Base-by-base conservation (phyloP, 345 rosid species). In the Luvunga scandens region DNA sequence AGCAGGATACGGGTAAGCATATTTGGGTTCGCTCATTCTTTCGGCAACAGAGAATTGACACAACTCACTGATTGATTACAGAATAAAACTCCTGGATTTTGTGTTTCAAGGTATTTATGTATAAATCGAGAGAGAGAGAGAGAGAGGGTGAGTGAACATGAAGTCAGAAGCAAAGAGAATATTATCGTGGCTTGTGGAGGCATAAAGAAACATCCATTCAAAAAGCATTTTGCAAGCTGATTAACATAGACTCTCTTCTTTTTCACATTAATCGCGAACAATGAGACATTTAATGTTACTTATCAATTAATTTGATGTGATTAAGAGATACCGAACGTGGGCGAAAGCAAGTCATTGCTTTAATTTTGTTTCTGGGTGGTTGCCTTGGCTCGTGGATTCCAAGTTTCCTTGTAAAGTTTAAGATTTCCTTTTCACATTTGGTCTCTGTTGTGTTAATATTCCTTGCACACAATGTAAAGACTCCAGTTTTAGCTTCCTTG, bases 1-100 rank as follows among this genome's bases (percentile, higher is more conserved):
- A 18, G 91, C 84, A 71, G 91, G 91, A 59, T 89, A 89, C 2
- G 89, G 88, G 65, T 88, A 86, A 7, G 82, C 92, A 80, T 87
- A 86, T 84, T 89, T 90, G 33, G 90, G 86, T 9, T 88, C 93
- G 14, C 66, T 71, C 83, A 85, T 85, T 30, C 14, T 38, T 12
- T 36, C 36, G 4, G 28, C 24, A 48, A 27, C 59, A 14, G 22
- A 14, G 22, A 36, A 19, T 4, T 36, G 30, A 34, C 21, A 50
- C 16, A 50, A 50, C 16, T 50, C 56, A 16, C 48, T 42, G 48
- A 42, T 42, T 42, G 48, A 42, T 56, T 22, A 1, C 24, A 56
- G 25, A 56, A 56, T 42, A 39, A 39, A 9, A 42, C 48, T 39
- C 45, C 13, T 42, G 48, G 14, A 42, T 42, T 42, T 42, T 42